Percentiles rank a stretch among this genome's conserved stretches.
These are phyloP conservation scores for Pythium dissotocum DNA, from an alignment of 352 stramenopile species.

Conservation along the genomic window DNA sequence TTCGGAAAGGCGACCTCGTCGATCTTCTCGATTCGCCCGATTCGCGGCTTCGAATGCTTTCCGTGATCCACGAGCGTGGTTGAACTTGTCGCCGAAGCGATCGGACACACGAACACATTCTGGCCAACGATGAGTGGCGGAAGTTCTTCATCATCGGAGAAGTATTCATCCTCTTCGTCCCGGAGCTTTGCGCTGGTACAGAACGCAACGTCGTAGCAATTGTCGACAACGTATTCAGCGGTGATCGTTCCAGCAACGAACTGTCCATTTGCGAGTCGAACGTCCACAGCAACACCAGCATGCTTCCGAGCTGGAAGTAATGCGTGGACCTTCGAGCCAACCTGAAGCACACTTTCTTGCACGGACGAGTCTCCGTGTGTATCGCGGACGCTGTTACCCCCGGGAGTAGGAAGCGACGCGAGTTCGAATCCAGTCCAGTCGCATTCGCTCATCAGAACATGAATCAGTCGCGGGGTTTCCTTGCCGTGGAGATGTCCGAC, in stretches of 20 bases:
- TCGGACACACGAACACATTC: constrained; percentile 41
- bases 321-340: constrained; percentile 38
- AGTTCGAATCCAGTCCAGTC: constrained; percentile 71
- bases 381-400: background rate
- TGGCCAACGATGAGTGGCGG: constrained; percentile 32
- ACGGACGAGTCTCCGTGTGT: background rate
- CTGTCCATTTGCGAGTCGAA: constrained; percentile 30
- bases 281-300: constrained; percentile 48
- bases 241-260: constrained; percentile 51
- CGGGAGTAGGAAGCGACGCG: constrained; percentile 12
- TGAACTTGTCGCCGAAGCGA: constrained; percentile 8
- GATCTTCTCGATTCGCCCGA: constrained; percentile 33
- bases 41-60: constrained; percentile 24
- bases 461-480: constrained; percentile 59
- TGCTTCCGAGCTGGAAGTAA: constrained; percentile 39
- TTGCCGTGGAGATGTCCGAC: constrained; percentile 60
- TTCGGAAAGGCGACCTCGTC: constrained; percentile 30
- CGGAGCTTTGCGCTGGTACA: constrained; percentile 37
- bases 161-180: constrained; percentile 42
- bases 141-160: constrained; percentile 45
- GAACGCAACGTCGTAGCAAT: constrained; percentile 47
- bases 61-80: background rate
- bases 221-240: constrained; percentile 36
- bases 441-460: constrained; percentile 54
- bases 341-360: constrained; percentile 26